phyloP scores from a whole-genome alignment of 1,284 basidiomycete species.

The Ustilago trichophora region DNA sequence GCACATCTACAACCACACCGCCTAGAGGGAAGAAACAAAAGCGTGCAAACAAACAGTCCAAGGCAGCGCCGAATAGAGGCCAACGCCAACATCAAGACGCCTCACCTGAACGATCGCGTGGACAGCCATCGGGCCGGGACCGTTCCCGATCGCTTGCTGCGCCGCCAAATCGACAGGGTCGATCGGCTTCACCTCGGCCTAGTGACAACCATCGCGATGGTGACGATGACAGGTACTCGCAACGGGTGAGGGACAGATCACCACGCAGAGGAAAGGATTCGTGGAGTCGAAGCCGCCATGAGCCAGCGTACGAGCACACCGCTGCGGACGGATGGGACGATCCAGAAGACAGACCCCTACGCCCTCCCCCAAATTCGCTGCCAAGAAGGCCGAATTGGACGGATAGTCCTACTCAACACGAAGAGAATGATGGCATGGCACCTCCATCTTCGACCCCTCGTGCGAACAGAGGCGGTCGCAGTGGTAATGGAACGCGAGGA shows the following conservation, averaged over 20 bases:
- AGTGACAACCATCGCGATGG: slow-evolving; percentile 1
- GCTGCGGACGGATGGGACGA: not conserved
- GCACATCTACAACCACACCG: not conserved
- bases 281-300: slow-evolving; percentile 8
- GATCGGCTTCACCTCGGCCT: slow-evolving; percentile 12
- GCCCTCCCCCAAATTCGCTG: not conserved
- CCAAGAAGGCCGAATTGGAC: slow-evolving; percentile 15
- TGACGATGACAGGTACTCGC: not conserved
- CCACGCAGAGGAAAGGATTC: slow-evolving; percentile 8
- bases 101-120: not conserved
- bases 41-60: not conserved
- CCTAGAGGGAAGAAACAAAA: slow-evolving; percentile 4
- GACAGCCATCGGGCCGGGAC: not conserved
- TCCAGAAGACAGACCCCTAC: not conserved
- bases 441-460: no score
- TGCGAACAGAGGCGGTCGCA: not conserved
- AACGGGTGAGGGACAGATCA: not conserved
- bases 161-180: not conserved
- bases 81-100: not conserved
- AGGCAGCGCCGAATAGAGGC: not conserved
- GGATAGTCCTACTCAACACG: not conserved
- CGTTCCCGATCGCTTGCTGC: not conserved
- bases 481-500: not conserved
- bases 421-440: no score
- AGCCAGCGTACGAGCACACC: not conserved